A percentile compares a stretch with the other conserved stretches of the same genome.
These are phyloP conservation scores for Candida morakotiae DNA, from an alignment of 805 yeast species.

Conservation along the genomic window DNA sequence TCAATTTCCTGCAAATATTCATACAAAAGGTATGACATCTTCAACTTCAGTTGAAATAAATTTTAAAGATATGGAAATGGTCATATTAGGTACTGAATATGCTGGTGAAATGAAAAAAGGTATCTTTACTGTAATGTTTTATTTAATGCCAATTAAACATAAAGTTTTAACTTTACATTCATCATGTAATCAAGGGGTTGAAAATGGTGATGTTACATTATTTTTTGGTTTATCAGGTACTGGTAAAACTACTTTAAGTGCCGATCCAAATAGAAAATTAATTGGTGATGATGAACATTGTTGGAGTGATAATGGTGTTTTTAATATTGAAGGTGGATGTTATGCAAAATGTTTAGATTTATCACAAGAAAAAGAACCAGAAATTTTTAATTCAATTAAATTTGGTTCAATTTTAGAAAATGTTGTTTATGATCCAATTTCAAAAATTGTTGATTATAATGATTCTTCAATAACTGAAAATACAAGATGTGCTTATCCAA, in stretches of 20 bases:
- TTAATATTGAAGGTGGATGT: constrained; percentile 99
- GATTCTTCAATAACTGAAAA: constrained; percentile 86
- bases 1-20: constrained; percentile 95
- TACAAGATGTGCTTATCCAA: constrained; percentile 98
- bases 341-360: constrained; percentile 95
- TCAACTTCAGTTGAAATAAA: constrained; percentile 93
- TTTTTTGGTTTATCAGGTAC: constrained; percentile 98
- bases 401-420: constrained; percentile 95
- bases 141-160: constrained; percentile 94
- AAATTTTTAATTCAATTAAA: constrained; percentile 89
- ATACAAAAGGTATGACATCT: constrained; percentile 96
- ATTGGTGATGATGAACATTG: constrained; percentile 99
- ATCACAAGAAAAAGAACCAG: constrained; percentile 92
- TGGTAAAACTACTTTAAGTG: constrained; percentile 95
- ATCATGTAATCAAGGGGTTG: constrained; percentile 85
- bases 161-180: constrained; percentile 91
- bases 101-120: constrained; percentile 99
- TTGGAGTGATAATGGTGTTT: constrained; percentile 98
- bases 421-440: constrained; percentile 73
- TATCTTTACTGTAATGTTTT: constrained; percentile 97
- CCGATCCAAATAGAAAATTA: constrained; percentile 88
- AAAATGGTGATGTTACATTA: constrained; percentile 81
- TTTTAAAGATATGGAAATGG: constrained; percentile 98
- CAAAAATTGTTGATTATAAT: constrained; percentile 82
- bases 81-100: constrained; percentile 95